phyloP scores from a whole-genome alignment of 306 rosid genomes.

The Citrullus mucosospermus region DNA sequence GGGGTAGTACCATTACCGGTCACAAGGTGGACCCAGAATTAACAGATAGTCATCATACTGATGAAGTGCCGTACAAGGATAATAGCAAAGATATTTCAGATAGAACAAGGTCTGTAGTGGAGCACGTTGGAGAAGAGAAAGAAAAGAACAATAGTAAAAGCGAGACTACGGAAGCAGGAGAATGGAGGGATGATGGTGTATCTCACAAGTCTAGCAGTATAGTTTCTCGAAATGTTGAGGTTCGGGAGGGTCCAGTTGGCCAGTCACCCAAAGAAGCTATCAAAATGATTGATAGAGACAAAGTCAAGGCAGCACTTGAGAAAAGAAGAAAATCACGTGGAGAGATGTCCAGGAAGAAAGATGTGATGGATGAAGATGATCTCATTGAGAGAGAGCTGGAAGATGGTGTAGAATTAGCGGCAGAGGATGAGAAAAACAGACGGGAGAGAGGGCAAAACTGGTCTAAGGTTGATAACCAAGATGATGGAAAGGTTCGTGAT shows the following conservation, averaged over 20 bases:
- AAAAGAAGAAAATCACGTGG: constrained; percentile 72
- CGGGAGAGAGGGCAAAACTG: constrained; percentile 66
- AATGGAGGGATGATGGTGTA: constrained; percentile 39
- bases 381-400: constrained; percentile 91
- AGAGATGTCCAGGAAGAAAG: constrained; percentile 52
- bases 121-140: constrained; percentile 28
- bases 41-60: constrained; percentile 35
- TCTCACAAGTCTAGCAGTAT: constrained; percentile 6
- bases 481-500: neutral
- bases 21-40: constrained; percentile 45
- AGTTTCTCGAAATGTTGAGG: constrained; percentile 43
- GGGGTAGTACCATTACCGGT: constrained; percentile 18
- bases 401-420: constrained; percentile 80
- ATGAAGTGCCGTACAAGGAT: constrained; percentile 25
- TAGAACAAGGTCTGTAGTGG: constrained; percentile 27
- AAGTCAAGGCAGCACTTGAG: constrained; percentile 91
- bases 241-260: constrained; percentile 30
- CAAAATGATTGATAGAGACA: constrained; percentile 75
- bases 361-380: constrained; percentile 89
- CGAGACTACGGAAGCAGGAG: constrained; percentile 39
- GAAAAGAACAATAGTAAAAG: constrained; percentile 35
- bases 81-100: constrained; percentile 35
- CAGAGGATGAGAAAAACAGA: constrained; percentile 59
- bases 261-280: constrained; percentile 74
- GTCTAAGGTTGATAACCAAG: constrained; percentile 27